Evolutionary conservation across 257 asterid genomes (phyloP), one percentile per base, ranked within the genome.

Genomic region (Nicotiana attenuata): DNA sequence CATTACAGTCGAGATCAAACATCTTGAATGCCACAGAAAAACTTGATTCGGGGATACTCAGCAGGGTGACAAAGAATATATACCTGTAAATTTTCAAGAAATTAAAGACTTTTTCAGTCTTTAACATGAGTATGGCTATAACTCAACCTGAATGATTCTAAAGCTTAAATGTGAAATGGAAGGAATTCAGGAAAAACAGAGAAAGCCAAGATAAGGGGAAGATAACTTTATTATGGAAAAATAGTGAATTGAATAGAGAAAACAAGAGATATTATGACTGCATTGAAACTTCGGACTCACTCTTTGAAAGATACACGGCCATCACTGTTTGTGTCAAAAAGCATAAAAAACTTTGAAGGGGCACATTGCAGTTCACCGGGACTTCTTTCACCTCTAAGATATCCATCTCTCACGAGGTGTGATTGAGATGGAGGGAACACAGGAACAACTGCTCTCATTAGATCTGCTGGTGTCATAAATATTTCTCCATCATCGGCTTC

Each of bases 341-440:
- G 97, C 98, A 94, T 90, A 87, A 94, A 94, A 84, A 94, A 94
- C 71, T 85, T 75, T 5, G 98, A 94, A 20, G 97, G 95, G 56
- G 88, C 89, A 86, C 98, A 94, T 11, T 85, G 93, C 86, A 94
- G 86, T 80, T 92, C 96, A 71, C 97, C 98, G 56, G 95, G 98
- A 65, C 83, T 89, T 88, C 95, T 91, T 91, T 94, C 98, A 84
- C 98, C 98, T 89, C 90, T 87, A 50, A 94, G 97, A 88, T 89
- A 84, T 84, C 98, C 98, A 83, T 94, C 98, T 85, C 98, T 91
- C 76, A 94, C 95, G 79, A 91, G 90, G 85, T 90, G 82, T 9
- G 98, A 94, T 82, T 93, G 97, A 82, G 98, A 94, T 31, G 98
- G 97, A 78, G 98, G 98, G 85, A 94, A 94, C 61, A 94, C 98